Evolutionary conservation across 768 basidiomycete genomes (phyloP).

Genomic region (Obba rivulosa): DNA sequence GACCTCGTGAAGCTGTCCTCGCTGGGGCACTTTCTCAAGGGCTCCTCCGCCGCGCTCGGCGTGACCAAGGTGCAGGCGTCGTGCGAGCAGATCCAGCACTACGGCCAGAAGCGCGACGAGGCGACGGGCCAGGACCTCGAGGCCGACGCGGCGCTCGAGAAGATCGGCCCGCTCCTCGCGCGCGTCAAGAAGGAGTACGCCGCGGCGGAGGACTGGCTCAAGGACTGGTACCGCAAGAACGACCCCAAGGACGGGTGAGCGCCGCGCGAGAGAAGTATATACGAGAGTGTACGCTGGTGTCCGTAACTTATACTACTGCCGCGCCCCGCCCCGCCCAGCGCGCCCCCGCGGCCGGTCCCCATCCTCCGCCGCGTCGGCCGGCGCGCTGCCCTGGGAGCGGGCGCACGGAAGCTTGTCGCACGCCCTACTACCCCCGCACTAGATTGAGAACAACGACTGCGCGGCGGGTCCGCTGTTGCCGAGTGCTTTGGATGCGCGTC

Average conservation of each 20-base stretch:
- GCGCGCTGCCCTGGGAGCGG: too few relatives aligned
- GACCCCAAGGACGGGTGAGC: slow-evolving; percentile 3
- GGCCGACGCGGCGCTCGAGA: slow-evolving; percentile 46
- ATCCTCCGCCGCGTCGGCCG: too few relatives aligned
- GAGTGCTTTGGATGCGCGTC: too few relatives aligned
- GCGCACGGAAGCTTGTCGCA: too few relatives aligned
- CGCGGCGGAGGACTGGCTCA: slow-evolving; percentile 65
- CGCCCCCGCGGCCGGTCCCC: too few relatives aligned
- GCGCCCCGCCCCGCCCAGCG: too few relatives aligned
- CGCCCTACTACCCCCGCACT: too few relatives aligned
- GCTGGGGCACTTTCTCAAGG: slow-evolving; percentile 94
- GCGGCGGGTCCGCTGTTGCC: too few relatives aligned
- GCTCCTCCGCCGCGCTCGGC: slow-evolving; percentile 92
- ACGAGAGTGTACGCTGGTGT: neutral
- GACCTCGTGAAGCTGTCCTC: slow-evolving; percentile 63
- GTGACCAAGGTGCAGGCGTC: slow-evolving; percentile 73
- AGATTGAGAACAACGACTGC: too few relatives aligned
- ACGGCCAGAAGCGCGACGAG: slow-evolving; percentile 66
- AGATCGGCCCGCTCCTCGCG: slow-evolving; percentile 51
- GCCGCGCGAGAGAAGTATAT: neutral
- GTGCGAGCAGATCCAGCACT: slow-evolving; percentile 91
- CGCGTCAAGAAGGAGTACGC: slow-evolving; percentile 64
- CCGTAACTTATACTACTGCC: neutral
- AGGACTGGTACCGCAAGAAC: slow-evolving; percentile 40
- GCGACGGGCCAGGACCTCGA: slow-evolving; percentile 37